Percentiles rank a stretch among this genome's conserved stretches.
Evolutionary conservation across 148 eudicot species (phyloP).

Genomic region (Rhododendron vialii): DNA sequence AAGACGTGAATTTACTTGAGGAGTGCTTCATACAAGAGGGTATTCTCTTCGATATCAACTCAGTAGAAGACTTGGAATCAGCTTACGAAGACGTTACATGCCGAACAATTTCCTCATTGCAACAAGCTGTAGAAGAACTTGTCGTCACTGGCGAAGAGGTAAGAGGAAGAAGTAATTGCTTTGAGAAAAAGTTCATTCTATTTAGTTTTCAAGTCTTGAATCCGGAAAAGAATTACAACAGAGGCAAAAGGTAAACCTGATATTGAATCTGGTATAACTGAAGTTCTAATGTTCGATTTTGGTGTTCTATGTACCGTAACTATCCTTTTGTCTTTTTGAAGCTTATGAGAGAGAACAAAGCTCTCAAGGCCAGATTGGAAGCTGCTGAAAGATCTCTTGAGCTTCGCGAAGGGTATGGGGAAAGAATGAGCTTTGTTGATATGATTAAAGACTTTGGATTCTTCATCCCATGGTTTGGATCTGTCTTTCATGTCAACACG

Average conservation of each 20-base stretch:
- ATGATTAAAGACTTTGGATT: constrained; percentile 18
- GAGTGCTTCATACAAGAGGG: constrained; percentile 65
- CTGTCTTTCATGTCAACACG: constrained; percentile 6
- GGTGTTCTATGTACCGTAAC: neutral
- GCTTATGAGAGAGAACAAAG: constrained; percentile 47
- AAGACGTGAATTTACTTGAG: constrained; percentile 62
- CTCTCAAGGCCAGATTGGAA: constrained; percentile 34
- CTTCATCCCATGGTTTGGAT: constrained; percentile 23
- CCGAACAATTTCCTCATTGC: constrained; percentile 57
- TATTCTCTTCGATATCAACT: constrained; percentile 46
- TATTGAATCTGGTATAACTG: neutral
- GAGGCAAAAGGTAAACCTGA: neutral
- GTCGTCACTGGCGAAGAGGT: constrained; percentile 48
- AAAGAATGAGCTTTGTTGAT: constrained; percentile 23
- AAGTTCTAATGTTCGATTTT: neutral
- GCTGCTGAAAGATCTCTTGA: constrained; percentile 21
- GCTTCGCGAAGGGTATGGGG: neutral
- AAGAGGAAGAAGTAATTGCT: neutral
- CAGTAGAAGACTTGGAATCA: constrained; percentile 49
- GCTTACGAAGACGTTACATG: constrained; percentile 49
- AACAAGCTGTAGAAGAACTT: constrained; percentile 58
- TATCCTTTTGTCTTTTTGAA: constrained; percentile 9
- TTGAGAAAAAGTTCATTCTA: neutral
- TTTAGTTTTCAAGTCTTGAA: neutral
- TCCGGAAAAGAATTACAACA: neutral